Evolutionary conservation across 441 rosid genomes (phyloP).

Genomic region (Populus hybrid): DNA sequence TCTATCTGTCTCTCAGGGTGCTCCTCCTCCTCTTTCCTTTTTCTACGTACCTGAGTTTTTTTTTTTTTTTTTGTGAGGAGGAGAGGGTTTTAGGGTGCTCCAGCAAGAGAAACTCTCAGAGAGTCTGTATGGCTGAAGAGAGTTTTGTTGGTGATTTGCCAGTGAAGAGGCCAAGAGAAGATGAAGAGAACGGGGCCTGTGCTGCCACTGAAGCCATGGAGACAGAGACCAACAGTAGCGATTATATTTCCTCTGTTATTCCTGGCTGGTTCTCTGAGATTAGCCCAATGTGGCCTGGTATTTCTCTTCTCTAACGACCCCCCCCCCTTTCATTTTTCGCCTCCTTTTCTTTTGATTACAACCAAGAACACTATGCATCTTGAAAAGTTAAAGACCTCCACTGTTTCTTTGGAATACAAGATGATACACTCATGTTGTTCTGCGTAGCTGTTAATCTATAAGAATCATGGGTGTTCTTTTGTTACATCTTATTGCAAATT

Average conservation of each 20-base stretch:
- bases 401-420: not conserved
- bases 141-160: conserved; percentile 45
- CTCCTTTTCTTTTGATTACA: not conserved
- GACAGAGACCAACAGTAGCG: conserved; percentile 32
- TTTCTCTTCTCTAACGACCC: conserved; percentile 7
- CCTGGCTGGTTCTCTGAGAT: conserved; percentile 99
- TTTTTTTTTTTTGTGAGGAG: not conserved
- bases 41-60: too few species aligned
- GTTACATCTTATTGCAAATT: too few species aligned
- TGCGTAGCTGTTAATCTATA: not conserved
- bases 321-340: not conserved
- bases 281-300: conserved; percentile 99
- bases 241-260: conserved; percentile 66
- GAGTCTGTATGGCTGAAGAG: conserved; percentile 47
- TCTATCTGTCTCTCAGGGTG: not conserved
- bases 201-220: conserved; percentile 43
- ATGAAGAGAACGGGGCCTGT: conserved; percentile 39
- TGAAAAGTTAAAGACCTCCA: not conserved
- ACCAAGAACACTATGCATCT: not conserved
- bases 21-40: not conserved
- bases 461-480: too few species aligned
- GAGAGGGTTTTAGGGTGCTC: not conserved
- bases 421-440: not conserved
- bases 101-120: not conserved
- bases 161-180: conserved; percentile 71